Conservation (phyloP, 345 rosid genomes). For the Raphanus sativus region DNA sequence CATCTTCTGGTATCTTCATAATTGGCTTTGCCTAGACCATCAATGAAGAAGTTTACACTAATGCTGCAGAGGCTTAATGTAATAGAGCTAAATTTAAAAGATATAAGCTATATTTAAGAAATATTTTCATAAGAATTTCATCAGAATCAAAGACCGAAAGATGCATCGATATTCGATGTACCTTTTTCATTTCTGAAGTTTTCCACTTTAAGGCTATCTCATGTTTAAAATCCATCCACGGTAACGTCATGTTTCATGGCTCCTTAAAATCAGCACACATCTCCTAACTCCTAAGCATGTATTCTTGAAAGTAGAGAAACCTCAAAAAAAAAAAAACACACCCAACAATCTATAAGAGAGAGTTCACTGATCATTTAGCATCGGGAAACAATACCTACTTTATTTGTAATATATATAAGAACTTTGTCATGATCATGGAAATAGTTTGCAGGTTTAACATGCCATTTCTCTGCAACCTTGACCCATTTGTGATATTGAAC, state of each 20-base stretch:
- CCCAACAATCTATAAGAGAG: not conserved
- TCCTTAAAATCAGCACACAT: constrained; percentile 72
- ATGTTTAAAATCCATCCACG: constrained; percentile 82
- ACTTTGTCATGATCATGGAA: not conserved
- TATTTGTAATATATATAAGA: too few species aligned
- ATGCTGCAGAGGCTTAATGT: too few species aligned
- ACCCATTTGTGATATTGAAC: not conserved
- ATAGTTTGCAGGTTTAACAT: not conserved
- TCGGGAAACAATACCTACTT: not conserved
- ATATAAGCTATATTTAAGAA: constrained; percentile 61
- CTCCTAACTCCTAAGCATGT: constrained; percentile 84
- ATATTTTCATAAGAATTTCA: constrained; percentile 80
- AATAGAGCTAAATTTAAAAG: too few species aligned
- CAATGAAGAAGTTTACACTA: too few species aligned
- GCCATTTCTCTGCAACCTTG: not conserved
- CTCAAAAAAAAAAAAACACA: constrained; percentile 37
- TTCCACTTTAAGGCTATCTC: constrained; percentile 73
- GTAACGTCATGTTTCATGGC: constrained; percentile 73
- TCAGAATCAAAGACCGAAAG: constrained; percentile 67
- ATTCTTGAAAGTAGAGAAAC: constrained; percentile 65
- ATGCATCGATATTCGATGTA: constrained; percentile 48
- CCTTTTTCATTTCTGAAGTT: constrained; percentile 53
- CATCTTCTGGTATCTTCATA: too few species aligned
- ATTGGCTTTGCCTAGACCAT: too few species aligned
- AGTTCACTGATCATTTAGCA: not conserved